Conservation (phyloP, 2,329 filamentous ascomycete species). For the Diaporthe eres region DNA sequence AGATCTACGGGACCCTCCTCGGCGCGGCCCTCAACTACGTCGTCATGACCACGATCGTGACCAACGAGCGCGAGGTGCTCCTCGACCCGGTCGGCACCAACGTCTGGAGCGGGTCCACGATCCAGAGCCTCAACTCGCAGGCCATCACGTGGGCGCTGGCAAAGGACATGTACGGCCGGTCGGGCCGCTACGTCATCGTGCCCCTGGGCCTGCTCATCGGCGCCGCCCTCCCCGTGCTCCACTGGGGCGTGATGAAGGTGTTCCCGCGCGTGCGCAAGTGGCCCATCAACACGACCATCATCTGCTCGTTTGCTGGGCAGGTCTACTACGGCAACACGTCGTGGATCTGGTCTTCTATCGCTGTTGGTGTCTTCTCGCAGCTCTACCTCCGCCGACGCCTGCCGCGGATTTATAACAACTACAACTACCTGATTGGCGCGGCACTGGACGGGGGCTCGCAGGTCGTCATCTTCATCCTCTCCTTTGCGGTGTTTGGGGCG, state of each 20-base stretch:
- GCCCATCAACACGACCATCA: slow-evolving; percentile 54
- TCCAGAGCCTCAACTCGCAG: slow-evolving; percentile 56
- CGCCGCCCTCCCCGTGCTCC: slow-evolving; percentile 54
- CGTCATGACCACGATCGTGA: slow-evolving; percentile 55
- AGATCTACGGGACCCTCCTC: slow-evolving; percentile 51
- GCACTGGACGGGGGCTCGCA: slow-evolving; percentile 57
- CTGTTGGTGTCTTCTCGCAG: slow-evolving; percentile 49
- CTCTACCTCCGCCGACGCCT: slow-evolving; percentile 53
- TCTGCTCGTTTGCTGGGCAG: slow-evolving; percentile 46
- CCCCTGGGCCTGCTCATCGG: slow-evolving; percentile 54
- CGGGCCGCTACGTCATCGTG: slow-evolving; percentile 52
- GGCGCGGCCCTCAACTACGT: slow-evolving; percentile 56
- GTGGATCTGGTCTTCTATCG: slow-evolving; percentile 48
- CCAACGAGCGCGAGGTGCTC: slow-evolving; percentile 53
- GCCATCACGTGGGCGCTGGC: slow-evolving; percentile 50
- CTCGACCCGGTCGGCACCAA: slow-evolving; percentile 54
- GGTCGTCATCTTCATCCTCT: slow-evolving; percentile 57
- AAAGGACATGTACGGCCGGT: slow-evolving; percentile 53
- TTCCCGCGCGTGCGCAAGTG: slow-evolving; percentile 45
- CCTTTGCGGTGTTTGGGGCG: slow-evolving; percentile 60
- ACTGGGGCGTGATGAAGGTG: slow-evolving; percentile 50
- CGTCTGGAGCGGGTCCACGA: slow-evolving; percentile 56
- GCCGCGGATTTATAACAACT: slow-evolving; percentile 56
- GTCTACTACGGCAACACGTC: slow-evolving; percentile 56
- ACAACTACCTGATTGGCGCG: slow-evolving; percentile 57